A percentile compares a stretch with the other conserved stretches of the same genome.
These are phyloP conservation scores for Odontarrhena argentea DNA, from an alignment of 345 rosid genomes.

Conservation along the genomic window DNA sequence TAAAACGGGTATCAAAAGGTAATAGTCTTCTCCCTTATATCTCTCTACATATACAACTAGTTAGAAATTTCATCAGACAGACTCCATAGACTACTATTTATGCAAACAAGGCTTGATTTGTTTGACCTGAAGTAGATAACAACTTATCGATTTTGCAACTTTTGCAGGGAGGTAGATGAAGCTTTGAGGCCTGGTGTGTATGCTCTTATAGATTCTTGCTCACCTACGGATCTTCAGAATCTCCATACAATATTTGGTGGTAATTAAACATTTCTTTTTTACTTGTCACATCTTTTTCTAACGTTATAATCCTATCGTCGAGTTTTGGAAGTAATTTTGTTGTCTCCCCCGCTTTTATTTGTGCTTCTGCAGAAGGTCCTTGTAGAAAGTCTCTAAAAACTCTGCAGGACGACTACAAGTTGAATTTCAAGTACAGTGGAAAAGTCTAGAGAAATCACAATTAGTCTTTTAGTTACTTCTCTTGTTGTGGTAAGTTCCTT, in stretches of 20 bases:
- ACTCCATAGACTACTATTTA: not conserved
- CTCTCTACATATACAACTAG: constrained; percentile 1
- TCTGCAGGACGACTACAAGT: constrained; percentile 78
- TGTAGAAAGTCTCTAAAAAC: constrained; percentile 74
- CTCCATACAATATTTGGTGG: constrained; percentile 91
- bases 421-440: constrained; percentile 78
- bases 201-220: constrained; percentile 86
- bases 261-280: constrained; percentile 34
- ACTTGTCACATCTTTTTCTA: not conserved
- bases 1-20: constrained; percentile 83
- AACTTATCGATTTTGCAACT: constrained; percentile 21
- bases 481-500: not conserved
- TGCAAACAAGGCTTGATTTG: constrained; percentile 16
- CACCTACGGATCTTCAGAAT: constrained; percentile 75
- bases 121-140: constrained; percentile 13
- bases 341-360: constrained; percentile 19
- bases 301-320: not conserved
- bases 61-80: not conserved
- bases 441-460: constrained; percentile 59
- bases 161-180: constrained; percentile 82
- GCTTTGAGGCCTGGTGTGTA: constrained; percentile 87
- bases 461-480: not conserved
- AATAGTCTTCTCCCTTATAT: not conserved
- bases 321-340: not conserved
- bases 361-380: constrained; percentile 77